A percentile compares a stretch with the other conserved stretches of the same genome.
Evolutionary conservation across 1,284 basidiomycete genomes (phyloP).

Genomic region (Leccinum insigne): DNA sequence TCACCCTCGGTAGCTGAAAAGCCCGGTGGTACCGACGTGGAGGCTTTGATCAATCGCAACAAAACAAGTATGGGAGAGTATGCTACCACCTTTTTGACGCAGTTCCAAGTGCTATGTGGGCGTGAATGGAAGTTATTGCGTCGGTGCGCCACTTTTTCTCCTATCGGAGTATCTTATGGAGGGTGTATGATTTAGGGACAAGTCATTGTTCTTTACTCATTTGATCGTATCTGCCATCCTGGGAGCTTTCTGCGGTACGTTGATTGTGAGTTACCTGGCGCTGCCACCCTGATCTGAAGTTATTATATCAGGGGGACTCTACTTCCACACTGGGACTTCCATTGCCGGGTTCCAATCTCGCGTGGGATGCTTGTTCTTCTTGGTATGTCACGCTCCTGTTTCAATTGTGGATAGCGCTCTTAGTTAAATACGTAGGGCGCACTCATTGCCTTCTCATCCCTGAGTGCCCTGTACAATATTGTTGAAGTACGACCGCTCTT

Average conservation of each 20-base stretch:
- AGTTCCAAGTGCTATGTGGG: conserved; percentile 75
- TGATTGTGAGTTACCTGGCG: neutral
- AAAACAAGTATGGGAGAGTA: conserved; percentile 35
- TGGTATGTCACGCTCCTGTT: conserved; percentile 49
- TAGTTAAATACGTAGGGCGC: conserved; percentile 54
- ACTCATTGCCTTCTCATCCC: conserved; percentile 82
- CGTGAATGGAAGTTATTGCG: conserved; percentile 83
- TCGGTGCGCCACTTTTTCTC: conserved; percentile 43
- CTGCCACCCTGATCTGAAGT: conserved; percentile 7
- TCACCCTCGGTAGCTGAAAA: conserved; percentile 18
- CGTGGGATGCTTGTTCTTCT: conserved; percentile 89
- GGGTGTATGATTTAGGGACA: conserved; percentile 54
- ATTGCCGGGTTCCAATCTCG: conserved; percentile 93
- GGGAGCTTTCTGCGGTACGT: conserved; percentile 77
- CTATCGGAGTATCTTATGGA: conserved; percentile 1
- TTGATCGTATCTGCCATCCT: conserved; percentile 65
- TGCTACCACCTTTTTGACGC: conserved; percentile 81
- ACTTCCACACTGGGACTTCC: conserved; percentile 73
- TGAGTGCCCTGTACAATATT: conserved; percentile 87
- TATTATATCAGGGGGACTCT: conserved; percentile 66
- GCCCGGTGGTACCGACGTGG: conserved; percentile 15
- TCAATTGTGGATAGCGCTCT: neutral
- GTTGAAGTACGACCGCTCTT: conserved; percentile 82
- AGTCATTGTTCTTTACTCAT: conserved; percentile 80
- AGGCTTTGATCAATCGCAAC: conserved; percentile 21